Conservation (phyloP, 1,139 yeast genomes). For the Yamadazyma taylorii region DNA sequence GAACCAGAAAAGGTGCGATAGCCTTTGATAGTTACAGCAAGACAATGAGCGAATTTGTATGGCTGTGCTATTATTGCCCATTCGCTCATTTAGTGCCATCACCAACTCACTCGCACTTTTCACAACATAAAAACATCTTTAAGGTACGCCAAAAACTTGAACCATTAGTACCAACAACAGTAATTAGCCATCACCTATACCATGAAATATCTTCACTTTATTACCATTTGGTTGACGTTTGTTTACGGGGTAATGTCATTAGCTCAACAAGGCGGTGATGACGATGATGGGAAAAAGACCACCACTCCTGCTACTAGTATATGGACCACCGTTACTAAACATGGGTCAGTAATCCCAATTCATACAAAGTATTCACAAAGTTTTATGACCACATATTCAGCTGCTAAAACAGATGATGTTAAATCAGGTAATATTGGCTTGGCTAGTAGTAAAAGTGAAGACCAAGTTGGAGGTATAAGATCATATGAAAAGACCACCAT, state of each 20-base stretch:
- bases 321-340: conserved; percentile 37
- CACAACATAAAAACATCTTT: neutral
- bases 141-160: neutral
- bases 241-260: conserved; percentile 17
- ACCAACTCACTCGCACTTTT: no score
- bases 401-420: conserved; percentile 20
- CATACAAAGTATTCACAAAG: conserved; percentile 31
- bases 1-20: no score
- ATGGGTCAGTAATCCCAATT: conserved; percentile 31
- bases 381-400: conserved; percentile 28
- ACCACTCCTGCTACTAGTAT: conserved; percentile 25
- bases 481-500: conserved; percentile 28
- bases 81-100: no score
- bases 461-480: conserved; percentile 35
- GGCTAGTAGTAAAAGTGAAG: conserved; percentile 29
- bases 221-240: conserved; percentile 11
- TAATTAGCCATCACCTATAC: neutral
- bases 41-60: no score
- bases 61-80: no score
- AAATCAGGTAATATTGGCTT: conserved; percentile 38
- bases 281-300: conserved; percentile 16
- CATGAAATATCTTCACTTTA: conserved; percentile 13
- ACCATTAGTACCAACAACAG: no score
- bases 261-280: conserved; percentile 25
- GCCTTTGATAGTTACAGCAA: no score